phyloP scores from a whole-genome alignment of 768 basidiomycete species.

The Hericium coralloides region DNA sequence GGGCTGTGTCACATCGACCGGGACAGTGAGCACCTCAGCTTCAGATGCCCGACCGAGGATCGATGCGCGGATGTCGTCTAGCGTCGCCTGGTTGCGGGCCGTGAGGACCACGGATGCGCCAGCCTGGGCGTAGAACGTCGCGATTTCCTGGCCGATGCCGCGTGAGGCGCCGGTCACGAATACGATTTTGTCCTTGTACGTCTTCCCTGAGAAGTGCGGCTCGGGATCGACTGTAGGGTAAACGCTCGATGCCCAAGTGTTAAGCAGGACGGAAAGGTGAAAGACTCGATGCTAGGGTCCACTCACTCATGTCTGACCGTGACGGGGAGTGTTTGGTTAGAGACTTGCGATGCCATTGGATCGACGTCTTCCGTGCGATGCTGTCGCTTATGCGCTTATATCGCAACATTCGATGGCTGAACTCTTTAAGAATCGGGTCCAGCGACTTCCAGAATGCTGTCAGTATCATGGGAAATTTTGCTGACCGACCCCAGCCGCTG shows the following conservation, averaged over 20 bases:
- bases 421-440: too few species aligned
- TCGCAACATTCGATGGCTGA: too few species aligned
- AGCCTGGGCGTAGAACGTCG: conserved; percentile 9
- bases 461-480: too few species aligned
- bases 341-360: too few species aligned
- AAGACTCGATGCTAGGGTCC: too few species aligned
- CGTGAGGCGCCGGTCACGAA: conserved; percentile 7
- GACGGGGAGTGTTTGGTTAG: too few species aligned
- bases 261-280: too few species aligned
- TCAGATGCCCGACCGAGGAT: neutral
- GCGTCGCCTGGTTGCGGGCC: conserved; percentile 2
- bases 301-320: too few species aligned
- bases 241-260: neutral
- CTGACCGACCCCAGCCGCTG: too few species aligned
- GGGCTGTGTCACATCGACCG: conserved; percentile 1
- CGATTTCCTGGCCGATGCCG: conserved; percentile 9
- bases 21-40: conserved; percentile 2
- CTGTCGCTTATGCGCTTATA: too few species aligned
- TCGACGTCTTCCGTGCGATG: too few species aligned
- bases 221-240: conserved; percentile 5
- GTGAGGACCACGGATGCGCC: conserved; percentile 10
- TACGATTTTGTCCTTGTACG: conserved; percentile 11
- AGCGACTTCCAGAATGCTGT: too few species aligned
- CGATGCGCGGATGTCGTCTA: neutral
- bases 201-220: neutral